Evolutionary conservation across 179 eudicot species (phyloP).

Genomic region (Beta macrorhiza): DNA sequence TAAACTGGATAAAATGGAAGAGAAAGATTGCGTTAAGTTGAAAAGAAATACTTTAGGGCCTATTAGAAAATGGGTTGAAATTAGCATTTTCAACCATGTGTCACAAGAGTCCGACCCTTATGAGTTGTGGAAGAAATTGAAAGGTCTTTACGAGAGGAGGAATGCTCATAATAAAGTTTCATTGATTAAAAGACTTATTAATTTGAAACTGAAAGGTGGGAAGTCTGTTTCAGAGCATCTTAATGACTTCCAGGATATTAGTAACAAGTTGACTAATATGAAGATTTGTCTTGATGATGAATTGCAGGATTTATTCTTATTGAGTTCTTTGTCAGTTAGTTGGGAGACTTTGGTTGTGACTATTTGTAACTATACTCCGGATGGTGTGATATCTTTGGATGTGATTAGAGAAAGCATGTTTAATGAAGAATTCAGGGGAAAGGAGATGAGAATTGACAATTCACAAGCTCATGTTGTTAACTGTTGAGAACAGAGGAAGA

Average conservation of each 20-base stretch:
- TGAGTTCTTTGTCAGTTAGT: neutral
- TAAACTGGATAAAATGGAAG: neutral
- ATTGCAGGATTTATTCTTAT: neutral
- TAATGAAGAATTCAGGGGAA: no score
- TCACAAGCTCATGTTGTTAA: no score
- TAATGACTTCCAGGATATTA: slow-evolving; percentile 6
- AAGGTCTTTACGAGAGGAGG: no score
- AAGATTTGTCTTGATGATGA: neutral
- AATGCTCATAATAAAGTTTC: no score
- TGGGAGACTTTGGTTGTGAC: neutral
- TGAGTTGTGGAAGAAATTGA: no score
- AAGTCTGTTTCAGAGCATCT: slow-evolving; percentile 6
- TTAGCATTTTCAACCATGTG: no score
- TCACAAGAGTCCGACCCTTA: no score
- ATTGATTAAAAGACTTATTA: no score
- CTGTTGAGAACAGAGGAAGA: no score
- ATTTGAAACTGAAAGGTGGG: neutral
- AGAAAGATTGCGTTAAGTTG: neutral
- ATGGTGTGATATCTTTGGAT: neutral
- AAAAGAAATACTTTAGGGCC: no score
- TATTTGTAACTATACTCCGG: neutral
- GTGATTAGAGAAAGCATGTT: neutral
- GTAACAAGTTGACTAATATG: slow-evolving; percentile 5
- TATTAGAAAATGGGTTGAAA: no score
- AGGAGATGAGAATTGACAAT: no score